Base-by-base conservation (phyloP, 139 green algal species). In the Yamagishiella unicocca region DNA sequence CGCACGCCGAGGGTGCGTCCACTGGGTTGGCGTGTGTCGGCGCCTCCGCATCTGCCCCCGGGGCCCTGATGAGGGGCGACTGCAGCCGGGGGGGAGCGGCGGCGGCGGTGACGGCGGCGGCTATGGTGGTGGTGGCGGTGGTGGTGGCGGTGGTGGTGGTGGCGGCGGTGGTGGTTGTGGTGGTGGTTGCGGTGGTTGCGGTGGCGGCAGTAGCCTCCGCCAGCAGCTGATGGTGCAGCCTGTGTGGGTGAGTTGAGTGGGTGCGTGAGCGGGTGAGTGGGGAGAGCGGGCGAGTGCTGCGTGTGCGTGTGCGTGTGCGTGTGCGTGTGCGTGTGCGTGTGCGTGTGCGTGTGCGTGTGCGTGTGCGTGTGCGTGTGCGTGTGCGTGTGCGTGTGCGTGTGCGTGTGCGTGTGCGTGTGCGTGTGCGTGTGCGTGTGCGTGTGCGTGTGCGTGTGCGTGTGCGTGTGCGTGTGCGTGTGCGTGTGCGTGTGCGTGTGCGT, bases 181-280 rank as follows among this genome's bases (percentile, higher is more conserved):
- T 38, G 25, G 77, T 25, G 24, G 24, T 27, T 8, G 54, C 0
- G 2, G 5, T 27, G 25, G 37, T 38, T 3, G 0, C 77, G 17
- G 4, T 27, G 17, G 35, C 53, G 24, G 50, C 75, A 1, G 5
- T 12, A 24, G 55, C 77, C 61, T 55, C 25, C 35, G 77, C 55
- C n/a, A 84, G 77, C 54, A 84, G 37, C 55, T 53, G 4, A 8
- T 84, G 77, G 55, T 84, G 77, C 53, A 73, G 55, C 35, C 77
- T 72, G 53, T 0, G 71, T 25, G 71, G 58, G 58, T 6, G 58
- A 22, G n/a, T 9, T n/a, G n/a, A n/a, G n/a, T n/a, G n/a, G n/a
- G n/a, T n/a, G n/a, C 8, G 29, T 42, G 5, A 71, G 29, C 29
- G 62, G 27, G 27, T 27, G 42, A 1, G 38, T 24, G 2, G 1